These are phyloP conservation scores for Carallia pectinifolia DNA, from an alignment of 345 rosid species.

Conservation along the genomic window DNA sequence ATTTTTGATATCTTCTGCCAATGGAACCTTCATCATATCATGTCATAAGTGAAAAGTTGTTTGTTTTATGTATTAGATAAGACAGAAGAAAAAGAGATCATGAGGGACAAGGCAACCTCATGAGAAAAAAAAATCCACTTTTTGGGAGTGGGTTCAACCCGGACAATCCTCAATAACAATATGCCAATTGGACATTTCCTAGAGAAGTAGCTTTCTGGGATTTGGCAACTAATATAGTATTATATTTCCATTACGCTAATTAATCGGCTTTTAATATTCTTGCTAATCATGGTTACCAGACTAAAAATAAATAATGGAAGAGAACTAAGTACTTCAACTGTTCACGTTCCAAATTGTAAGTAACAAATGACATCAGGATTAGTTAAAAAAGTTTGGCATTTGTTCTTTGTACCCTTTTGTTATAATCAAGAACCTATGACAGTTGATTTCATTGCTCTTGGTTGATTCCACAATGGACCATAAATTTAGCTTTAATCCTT, in stretches of 20 bases:
- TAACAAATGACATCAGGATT: neutral
- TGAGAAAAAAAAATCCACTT: slow-evolving; percentile 4
- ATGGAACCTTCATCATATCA: slow-evolving; percentile 26
- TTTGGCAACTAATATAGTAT: slow-evolving; percentile 1
- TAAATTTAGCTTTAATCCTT: no score
- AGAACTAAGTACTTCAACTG: neutral
- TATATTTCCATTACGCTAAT: neutral
- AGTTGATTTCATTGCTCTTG: no score
- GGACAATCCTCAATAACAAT: slow-evolving; percentile 19
- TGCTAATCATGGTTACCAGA: neutral
- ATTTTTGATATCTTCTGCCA: slow-evolving; percentile 14
- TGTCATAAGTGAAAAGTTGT: slow-evolving; percentile 20
- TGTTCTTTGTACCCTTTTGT: neutral
- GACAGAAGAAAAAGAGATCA: slow-evolving; percentile 13
- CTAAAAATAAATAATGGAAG: neutral
- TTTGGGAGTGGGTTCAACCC: slow-evolving; percentile 10
- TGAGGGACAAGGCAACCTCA: slow-evolving; percentile 13
- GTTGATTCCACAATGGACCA: no score
- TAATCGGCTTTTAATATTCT: slow-evolving; percentile 1
- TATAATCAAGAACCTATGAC: neutral
- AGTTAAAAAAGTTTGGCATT: neutral
- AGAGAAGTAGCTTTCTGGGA: slow-evolving; percentile 9
- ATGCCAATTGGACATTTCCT: slow-evolving; percentile 14
- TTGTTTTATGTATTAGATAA: slow-evolving; percentile 26
- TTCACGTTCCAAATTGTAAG: neutral